A percentile compares a stretch with the other conserved stretches of the same genome.
phyloP scores from a whole-genome alignment of 352 stramenopile genomes.

The Phytophthora uliginosa region DNA sequence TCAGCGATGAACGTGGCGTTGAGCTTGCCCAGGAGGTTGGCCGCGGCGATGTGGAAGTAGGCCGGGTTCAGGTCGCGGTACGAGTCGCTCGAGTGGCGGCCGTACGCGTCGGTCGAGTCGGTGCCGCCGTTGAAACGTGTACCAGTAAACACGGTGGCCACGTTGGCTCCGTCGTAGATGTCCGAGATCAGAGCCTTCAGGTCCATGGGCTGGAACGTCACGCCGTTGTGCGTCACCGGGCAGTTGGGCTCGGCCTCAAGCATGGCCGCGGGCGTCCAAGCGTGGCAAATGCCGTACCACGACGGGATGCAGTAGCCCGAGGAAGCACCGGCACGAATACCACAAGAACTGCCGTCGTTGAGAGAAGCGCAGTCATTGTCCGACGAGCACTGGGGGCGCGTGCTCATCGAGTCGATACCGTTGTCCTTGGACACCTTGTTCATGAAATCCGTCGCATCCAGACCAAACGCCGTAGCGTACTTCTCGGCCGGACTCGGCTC shows the following conservation, averaged over 20 bases:
- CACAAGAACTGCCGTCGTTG: conserved; percentile 36
- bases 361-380: conserved; percentile 33
- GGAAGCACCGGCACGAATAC: conserved; percentile 29
- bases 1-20: conserved; percentile 52
- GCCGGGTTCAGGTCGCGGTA: conserved; percentile 49
- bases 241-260: conserved; percentile 4
- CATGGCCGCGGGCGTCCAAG: conserved; percentile 42
- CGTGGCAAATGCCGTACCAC: conserved; percentile 58
- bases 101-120: conserved; percentile 39
- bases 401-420: conserved; percentile 42
- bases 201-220: conserved; percentile 4
- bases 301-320: conserved; percentile 49
- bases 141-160: conserved; percentile 44
- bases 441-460: conserved; percentile 48
- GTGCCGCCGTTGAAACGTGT: conserved; percentile 37
- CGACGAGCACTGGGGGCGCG: conserved; percentile 29
- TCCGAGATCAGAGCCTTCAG: background rate
- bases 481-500: conserved; percentile 48
- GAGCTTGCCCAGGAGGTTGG: conserved; percentile 45
- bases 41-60: conserved; percentile 46
- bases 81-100: conserved; percentile 35
- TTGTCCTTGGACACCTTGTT: conserved; percentile 44
- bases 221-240: background rate
- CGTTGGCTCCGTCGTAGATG: background rate
- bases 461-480: conserved; percentile 58